Conservation (phyloP, 2,329 filamentous ascomycete genomes). For the Pseudogymnoascus sp. region DNA sequence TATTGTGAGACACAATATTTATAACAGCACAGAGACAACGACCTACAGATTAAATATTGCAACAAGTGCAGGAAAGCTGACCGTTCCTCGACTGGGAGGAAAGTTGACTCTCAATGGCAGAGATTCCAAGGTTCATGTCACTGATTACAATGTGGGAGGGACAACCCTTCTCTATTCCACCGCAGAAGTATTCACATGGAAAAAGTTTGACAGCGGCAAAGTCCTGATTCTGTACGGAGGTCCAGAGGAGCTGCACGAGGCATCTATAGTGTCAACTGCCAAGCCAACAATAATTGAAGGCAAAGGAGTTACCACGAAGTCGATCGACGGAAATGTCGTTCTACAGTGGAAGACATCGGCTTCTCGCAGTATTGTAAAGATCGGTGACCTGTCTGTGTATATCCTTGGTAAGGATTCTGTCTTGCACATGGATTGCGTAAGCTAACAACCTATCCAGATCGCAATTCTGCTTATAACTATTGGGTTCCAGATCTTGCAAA, state of each 20-base stretch:
- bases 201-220: constrained; percentile 50
- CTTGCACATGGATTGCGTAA: constrained; percentile 30
- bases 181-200: constrained; percentile 61
- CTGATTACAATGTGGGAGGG: constrained; percentile 55
- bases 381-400: constrained; percentile 27
- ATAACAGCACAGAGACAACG: constrained; percentile 48
- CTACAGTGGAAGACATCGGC: constrained; percentile 47
- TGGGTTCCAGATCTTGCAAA: constrained; percentile 51
- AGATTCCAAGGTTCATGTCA: constrained; percentile 60
- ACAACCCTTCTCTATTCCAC: constrained; percentile 56
- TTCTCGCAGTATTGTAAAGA: constrained; percentile 41
- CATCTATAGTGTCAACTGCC: constrained; percentile 29
- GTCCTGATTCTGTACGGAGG: constrained; percentile 58
- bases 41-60: constrained; percentile 56
- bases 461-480: constrained; percentile 60
- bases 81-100: constrained; percentile 51
- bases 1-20: constrained; percentile 58
- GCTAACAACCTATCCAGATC: constrained; percentile 38
- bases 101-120: constrained; percentile 50
- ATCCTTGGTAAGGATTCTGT: constrained; percentile 21
- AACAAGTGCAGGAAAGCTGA: constrained; percentile 48
- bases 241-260: constrained; percentile 52
- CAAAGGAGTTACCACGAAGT: constrained; percentile 22
- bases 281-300: constrained; percentile 25
- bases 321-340: constrained; percentile 36